Percentiles rank a stretch among this genome's conserved stretches.
These are phyloP conservation scores for Candida dajiaensis DNA, from an alignment of 805 yeast genomes.

Conservation along the genomic window DNA sequence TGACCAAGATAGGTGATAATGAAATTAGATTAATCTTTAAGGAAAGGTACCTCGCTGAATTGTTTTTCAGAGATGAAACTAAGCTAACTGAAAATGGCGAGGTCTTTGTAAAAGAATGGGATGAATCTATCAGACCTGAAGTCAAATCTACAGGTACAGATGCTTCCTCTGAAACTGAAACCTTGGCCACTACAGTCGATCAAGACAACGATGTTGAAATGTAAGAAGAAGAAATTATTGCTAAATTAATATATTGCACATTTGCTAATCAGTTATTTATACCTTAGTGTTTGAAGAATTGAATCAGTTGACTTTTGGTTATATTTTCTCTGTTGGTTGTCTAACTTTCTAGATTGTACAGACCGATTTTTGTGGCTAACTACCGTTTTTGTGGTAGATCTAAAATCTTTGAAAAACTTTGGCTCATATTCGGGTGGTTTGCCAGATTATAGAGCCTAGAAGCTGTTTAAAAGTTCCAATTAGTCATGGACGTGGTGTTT, in stretches of 20 bases:
- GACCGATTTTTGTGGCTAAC: neutral
- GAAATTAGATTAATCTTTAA: slow-evolving; percentile 17
- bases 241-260: neutral
- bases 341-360: no score
- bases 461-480: neutral
- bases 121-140: slow-evolving; percentile 13
- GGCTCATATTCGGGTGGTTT: neutral
- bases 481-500: neutral
- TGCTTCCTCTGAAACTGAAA: neutral
- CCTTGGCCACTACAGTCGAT: neutral
- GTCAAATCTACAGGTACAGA: neutral
- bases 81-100: slow-evolving; percentile 5
- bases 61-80: slow-evolving; percentile 13
- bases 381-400: neutral
- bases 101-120: slow-evolving; percentile 17
- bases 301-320: neutral
- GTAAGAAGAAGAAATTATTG: neutral
- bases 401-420: no score
- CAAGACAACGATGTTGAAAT: slow-evolving; percentile 2
- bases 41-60: slow-evolving; percentile 20
- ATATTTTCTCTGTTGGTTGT: neutral
- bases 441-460: neutral
- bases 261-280: neutral
- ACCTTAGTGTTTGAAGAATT: neutral
- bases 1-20: slow-evolving; percentile 3